phyloP scores from a whole-genome alignment of 805 yeast species.

The Yamadazyma scolyti region DNA sequence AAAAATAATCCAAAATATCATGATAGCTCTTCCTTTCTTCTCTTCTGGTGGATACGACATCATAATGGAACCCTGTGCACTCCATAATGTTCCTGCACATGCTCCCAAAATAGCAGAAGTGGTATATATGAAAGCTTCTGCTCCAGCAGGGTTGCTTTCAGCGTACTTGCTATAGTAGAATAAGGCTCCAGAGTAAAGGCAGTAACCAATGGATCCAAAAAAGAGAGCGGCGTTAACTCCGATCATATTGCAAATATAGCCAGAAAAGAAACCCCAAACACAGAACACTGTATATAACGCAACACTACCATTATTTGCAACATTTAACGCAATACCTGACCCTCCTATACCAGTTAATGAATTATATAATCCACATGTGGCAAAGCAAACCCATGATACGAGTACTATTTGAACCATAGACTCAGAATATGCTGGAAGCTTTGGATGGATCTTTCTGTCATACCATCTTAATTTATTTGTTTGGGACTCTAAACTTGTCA shows the following conservation, averaged over 20 bases:
- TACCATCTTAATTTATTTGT: conserved; percentile 35
- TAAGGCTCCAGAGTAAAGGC: conserved; percentile 49
- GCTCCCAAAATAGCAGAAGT: conserved; percentile 56
- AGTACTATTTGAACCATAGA: conserved; percentile 42
- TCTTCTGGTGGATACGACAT: conserved; percentile 54
- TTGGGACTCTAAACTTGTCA: no score
- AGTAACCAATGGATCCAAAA: conserved; percentile 55
- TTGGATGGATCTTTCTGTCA: conserved; percentile 17
- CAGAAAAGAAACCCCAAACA: conserved; percentile 52
- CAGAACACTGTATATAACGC: conserved; percentile 55
- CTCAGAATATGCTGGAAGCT: conserved; percentile 31
- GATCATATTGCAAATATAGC: conserved; percentile 49
- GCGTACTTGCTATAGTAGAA: conserved; percentile 23
- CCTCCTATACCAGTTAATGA: conserved; percentile 47
- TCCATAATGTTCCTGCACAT: conserved; percentile 55
- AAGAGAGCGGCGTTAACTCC: conserved; percentile 44
- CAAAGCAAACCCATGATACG: conserved; percentile 44
- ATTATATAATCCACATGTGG: conserved; percentile 50
- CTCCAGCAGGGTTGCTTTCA: conserved; percentile 32
- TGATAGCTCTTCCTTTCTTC: conserved; percentile 48
- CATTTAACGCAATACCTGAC: conserved; percentile 39
- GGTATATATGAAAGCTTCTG: conserved; percentile 50
- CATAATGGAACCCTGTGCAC: conserved; percentile 52
- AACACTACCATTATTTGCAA: conserved; percentile 47
- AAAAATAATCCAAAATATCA: conserved; percentile 60